Percentiles rank a stretch among this genome's conserved stretches.
phyloP scores from a whole-genome alignment of 176 grass and related monocot genomes.

The Aegilops bicornis region DNA sequence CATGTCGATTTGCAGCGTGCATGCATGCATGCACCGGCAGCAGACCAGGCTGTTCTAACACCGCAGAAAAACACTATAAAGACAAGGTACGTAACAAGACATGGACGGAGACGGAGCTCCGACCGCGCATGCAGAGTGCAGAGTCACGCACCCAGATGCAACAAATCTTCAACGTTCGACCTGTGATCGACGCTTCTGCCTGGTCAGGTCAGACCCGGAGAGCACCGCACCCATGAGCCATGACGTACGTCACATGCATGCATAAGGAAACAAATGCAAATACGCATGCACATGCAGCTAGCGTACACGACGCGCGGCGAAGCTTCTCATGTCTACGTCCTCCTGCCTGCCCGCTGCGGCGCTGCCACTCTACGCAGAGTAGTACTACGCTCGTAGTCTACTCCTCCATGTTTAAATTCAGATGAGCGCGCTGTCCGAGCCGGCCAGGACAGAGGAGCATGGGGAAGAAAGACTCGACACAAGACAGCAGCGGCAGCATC shows the following conservation, averaged over 20 bases:
- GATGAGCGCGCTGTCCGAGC: background rate
- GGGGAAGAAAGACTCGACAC: slow-evolving; percentile 38
- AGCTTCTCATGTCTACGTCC: slow-evolving; percentile 24
- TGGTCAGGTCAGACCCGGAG: background rate
- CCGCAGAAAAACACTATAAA: background rate
- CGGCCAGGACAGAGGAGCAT: slow-evolving; percentile 27
- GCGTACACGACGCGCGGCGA: slow-evolving; percentile 16
- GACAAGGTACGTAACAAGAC: background rate
- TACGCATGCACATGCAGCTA: background rate
- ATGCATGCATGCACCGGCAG: background rate
- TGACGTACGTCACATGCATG: background rate
- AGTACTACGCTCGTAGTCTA: too few relatives aligned
- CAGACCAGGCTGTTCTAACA: background rate
- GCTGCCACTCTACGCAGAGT: background rate
- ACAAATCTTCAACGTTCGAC: background rate
- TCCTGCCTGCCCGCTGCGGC: too few relatives aligned
- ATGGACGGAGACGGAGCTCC: background rate
- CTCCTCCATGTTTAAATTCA: too few relatives aligned
- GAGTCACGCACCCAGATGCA: background rate
- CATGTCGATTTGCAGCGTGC: slow-evolving; percentile 4
- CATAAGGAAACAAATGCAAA: background rate
- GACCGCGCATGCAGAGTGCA: too few relatives aligned
- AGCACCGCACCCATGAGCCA: background rate
- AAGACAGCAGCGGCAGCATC: background rate
- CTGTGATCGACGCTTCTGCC: background rate